These are phyloP conservation scores for Suhomyces canberraensis DNA, from an alignment of 805 yeast genomes.

Conservation along the genomic window DNA sequence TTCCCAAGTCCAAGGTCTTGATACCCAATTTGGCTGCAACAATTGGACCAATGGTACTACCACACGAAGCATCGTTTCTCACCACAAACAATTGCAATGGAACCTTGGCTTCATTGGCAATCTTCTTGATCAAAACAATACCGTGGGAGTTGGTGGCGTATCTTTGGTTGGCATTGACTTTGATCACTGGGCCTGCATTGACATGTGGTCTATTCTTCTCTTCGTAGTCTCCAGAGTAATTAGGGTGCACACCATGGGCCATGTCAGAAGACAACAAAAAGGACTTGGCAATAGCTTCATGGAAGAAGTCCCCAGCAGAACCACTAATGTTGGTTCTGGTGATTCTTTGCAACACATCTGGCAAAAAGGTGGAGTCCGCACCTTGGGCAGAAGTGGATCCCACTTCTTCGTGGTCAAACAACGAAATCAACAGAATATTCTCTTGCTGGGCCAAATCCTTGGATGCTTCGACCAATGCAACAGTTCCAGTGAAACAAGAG, in stretches of 20 bases:
- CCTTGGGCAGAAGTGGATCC: slow-evolving; percentile 96
- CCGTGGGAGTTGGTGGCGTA: slow-evolving; percentile 95
- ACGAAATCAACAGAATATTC: slow-evolving; percentile 70
- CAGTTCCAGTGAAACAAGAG: slow-evolving; percentile 77
- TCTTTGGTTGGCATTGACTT: slow-evolving; percentile 91
- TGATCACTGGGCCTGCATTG: slow-evolving; percentile 89
- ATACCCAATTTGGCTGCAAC: slow-evolving; percentile 83
- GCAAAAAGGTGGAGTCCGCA: slow-evolving; percentile 88
- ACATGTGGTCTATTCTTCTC: slow-evolving; percentile 72
- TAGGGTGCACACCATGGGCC: slow-evolving; percentile 97
- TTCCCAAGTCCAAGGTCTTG: slow-evolving; percentile 84
- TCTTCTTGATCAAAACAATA: slow-evolving; percentile 66
- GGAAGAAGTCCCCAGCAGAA: slow-evolving; percentile 28
- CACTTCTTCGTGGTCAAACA: slow-evolving; percentile 95
- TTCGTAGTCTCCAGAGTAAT: slow-evolving; percentile 76
- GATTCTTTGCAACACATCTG: slow-evolving; percentile 70
- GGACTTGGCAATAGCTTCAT: slow-evolving; percentile 67
- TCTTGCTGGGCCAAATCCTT: slow-evolving; percentile 41
- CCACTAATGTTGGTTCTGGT: slow-evolving; percentile 31
- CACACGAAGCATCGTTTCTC: slow-evolving; percentile 90
- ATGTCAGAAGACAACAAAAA: slow-evolving; percentile 90
- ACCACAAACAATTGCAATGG: slow-evolving; percentile 93
- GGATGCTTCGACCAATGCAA: slow-evolving; percentile 61
- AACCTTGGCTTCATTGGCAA: slow-evolving; percentile 65
- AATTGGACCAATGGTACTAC: slow-evolving; percentile 95